A percentile compares a stretch with the other conserved stretches of the same genome.
phyloP scores from a whole-genome alignment of 257 asterid genomes.

The Solanum phureja region DNA sequence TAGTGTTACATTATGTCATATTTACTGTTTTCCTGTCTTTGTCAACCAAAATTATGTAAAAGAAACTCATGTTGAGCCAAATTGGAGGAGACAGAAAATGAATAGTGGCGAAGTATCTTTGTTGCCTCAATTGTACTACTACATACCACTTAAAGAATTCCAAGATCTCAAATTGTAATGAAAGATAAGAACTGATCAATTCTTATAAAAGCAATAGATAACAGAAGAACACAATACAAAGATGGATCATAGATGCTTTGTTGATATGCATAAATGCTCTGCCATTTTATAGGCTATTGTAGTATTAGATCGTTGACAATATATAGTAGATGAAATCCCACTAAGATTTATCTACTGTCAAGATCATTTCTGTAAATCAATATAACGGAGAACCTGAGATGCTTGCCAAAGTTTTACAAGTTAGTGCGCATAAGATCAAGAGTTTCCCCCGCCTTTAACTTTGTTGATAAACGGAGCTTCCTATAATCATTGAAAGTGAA shows the following conservation, averaged over 20 bases:
- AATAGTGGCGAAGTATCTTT: not conserved
- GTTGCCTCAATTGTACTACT: not conserved
- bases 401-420: not conserved
- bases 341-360: not conserved
- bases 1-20: too few relatives aligned
- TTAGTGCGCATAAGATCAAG: slow-evolving; percentile 8
- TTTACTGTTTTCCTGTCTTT: too few relatives aligned
- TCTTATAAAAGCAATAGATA: not conserved
- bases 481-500: slow-evolving; percentile 16
- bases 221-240: not conserved
- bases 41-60: too few relatives aligned
- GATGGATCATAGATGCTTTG: not conserved
- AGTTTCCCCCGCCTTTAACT: slow-evolving; percentile 20
- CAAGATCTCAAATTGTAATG: not conserved
- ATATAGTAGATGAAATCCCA: not conserved
- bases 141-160: not conserved
- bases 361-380: not conserved
- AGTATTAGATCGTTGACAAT: not conserved
- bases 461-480: slow-evolving; percentile 9
- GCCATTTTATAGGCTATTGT: not conserved
- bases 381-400: not conserved
- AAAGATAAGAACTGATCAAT: not conserved
- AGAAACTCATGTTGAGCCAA: too few relatives aligned
- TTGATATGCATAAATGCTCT: not conserved
- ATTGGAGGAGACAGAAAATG: too few relatives aligned